Percentiles rank a stretch among this genome's conserved stretches.
Conservation (phyloP, 306 rosid species). For the Cicer arietinum region DNA sequence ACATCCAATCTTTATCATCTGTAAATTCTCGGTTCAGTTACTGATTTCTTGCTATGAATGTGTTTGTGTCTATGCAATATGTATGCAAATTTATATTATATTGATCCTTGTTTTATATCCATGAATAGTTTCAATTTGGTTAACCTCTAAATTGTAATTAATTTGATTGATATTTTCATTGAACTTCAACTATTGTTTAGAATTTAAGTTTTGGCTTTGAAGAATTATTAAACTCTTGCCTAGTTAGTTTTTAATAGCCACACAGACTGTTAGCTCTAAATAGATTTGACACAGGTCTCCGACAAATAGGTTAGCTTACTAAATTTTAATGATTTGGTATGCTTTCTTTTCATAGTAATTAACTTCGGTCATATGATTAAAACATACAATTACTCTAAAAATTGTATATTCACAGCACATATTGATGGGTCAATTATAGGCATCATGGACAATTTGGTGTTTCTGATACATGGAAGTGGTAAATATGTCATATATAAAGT, state of each 20-base stretch:
- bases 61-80: constrained; percentile 11
- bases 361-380: constrained; percentile 16
- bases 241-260: constrained; percentile 1
- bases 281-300: constrained; percentile 14
- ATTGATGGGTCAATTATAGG: neutral
- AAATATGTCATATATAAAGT: constrained; percentile 22
- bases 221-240: constrained; percentile 8
- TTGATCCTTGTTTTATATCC: constrained; percentile 6
- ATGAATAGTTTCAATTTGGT: constrained; percentile 25
- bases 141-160: neutral
- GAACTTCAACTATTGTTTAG: constrained; percentile 4
- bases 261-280: neutral
- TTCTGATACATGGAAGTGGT: neutral
- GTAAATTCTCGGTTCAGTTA: constrained; percentile 9
- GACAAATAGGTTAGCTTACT: constrained; percentile 9
- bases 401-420: neutral
- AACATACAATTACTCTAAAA: neutral
- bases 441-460: constrained; percentile 7
- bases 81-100: neutral
- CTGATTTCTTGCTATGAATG: neutral
- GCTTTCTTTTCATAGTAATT: constrained; percentile 7
- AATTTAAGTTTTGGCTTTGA: constrained; percentile 17
- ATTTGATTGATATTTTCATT: constrained; percentile 7
- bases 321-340: constrained; percentile 20
- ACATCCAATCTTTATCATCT: constrained; percentile 19